phyloP scores from a whole-genome alignment of 768 basidiomycete species.

The Sporobolomyces phaffii region DNA sequence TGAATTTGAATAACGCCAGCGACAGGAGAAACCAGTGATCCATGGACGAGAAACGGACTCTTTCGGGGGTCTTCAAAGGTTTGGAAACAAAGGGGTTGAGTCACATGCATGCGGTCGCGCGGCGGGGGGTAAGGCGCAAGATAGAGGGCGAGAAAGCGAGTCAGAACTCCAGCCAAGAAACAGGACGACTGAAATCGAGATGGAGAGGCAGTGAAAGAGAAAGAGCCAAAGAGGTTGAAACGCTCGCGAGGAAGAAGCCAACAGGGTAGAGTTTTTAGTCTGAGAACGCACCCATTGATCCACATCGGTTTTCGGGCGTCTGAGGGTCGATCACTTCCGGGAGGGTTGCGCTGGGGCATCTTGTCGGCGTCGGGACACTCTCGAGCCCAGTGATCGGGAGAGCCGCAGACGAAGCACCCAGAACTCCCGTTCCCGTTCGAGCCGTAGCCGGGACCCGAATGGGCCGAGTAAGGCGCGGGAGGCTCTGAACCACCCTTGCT shows the following conservation, averaged over 20 bases:
- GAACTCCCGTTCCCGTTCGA: background rate
- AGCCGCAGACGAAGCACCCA: conserved; percentile 35
- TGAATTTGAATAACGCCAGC: background rate
- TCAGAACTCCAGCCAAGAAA: background rate
- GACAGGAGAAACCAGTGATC: background rate
- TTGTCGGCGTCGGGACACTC: conserved; percentile 12
- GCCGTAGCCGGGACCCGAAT: too few relatives aligned
- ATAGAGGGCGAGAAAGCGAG: background rate
- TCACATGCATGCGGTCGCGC: background rate
- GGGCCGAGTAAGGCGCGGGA: background rate
- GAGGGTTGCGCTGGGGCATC: conserved; percentile 13
- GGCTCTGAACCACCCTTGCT: conserved; percentile 1
- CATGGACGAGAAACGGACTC: background rate
- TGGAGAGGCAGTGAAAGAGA: too few relatives aligned
- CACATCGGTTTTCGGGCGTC: conserved; percentile 36
- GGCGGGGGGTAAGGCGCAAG: background rate
- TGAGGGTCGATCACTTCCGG: conserved; percentile 34
- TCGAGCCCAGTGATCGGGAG: conserved; percentile 22
- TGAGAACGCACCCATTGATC: conserved; percentile 33
- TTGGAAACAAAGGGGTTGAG: background rate
- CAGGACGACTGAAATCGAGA: background rate
- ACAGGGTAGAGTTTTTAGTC: too few relatives aligned
- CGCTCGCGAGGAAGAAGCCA: too few relatives aligned
- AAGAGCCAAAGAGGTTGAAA: too few relatives aligned
- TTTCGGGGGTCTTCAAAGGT: conserved; percentile 1